phyloP scores from a whole-genome alignment of 306 rosid genomes.

The Coriaria nepalensis region DNA sequence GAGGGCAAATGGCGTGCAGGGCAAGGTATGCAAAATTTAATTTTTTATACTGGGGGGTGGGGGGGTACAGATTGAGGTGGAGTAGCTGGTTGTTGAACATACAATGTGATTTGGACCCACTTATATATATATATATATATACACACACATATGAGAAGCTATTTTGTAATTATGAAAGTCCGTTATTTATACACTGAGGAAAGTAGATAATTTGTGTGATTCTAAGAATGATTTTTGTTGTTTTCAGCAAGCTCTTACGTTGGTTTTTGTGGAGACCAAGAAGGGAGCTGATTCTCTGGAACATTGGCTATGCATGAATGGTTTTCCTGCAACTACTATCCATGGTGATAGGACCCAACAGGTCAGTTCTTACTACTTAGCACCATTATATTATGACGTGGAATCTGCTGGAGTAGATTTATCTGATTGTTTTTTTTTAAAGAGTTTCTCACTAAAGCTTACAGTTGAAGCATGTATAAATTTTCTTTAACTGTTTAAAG shows the following conservation, averaged over 20 bases:
- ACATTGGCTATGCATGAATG: constrained; percentile 70
- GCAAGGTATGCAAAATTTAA: constrained; percentile 41
- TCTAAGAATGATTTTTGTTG: constrained; percentile 5
- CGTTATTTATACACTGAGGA: no score
- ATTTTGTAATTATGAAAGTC: no score
- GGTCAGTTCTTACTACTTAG: constrained; percentile 25
- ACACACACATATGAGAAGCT: no score
- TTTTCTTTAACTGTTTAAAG: no score
- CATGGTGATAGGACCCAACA: constrained; percentile 95
- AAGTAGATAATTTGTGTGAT: no score
- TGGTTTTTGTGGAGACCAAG: constrained; percentile 96
- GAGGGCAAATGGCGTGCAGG: constrained; percentile 55
- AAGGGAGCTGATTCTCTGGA: constrained; percentile 95
- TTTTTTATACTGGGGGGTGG: constrained; percentile 7
- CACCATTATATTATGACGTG: not conserved
- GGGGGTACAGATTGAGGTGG: not conserved
- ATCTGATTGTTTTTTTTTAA: not conserved
- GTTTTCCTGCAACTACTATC: constrained; percentile 92
- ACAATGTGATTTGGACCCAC: no score
- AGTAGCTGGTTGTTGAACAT: not conserved
- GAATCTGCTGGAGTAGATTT: not conserved
- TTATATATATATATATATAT: no score
- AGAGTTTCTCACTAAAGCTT: no score
- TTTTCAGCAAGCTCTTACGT: constrained; percentile 80
- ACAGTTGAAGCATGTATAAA: no score